Evolutionary conservation across 176 grass and related monocot species (phyloP).

Genomic region (Phragmites australis): DNA sequence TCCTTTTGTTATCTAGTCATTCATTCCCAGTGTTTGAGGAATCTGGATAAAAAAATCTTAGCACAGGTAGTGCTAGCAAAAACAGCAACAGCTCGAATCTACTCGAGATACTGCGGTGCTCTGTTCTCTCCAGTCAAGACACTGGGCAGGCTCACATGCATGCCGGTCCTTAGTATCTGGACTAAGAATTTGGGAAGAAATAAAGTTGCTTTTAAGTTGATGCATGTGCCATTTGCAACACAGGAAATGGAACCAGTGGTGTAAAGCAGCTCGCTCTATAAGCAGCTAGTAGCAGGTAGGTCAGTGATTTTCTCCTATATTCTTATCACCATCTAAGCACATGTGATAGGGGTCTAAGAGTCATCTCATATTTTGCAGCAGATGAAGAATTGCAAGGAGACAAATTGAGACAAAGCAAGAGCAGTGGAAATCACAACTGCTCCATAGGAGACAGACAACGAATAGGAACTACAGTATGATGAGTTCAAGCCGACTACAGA

Average conservation of each 20-base stretch:
- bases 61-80: too few species aligned
- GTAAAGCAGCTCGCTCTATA: background rate
- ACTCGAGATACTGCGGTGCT: background rate
- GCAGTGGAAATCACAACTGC: background rate
- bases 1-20: too few species aligned
- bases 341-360: background rate
- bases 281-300: background rate
- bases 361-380: background rate
- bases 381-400: background rate
- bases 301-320: background rate
- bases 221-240: background rate
- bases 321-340: background rate
- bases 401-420: background rate
- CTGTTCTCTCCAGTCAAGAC: too few species aligned
- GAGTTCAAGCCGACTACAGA: background rate
- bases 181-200: background rate
- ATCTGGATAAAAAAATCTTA: too few species aligned
- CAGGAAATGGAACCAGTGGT: background rate
- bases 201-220: slow-evolving; percentile 2
- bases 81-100: background rate
- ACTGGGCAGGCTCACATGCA: too few species aligned
- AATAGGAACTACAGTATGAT: too few species aligned
- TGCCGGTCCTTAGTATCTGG: slow-evolving; percentile 5
- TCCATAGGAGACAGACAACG: background rate
- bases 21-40: too few species aligned